Conservation (phyloP, 2,329 filamentous ascomycete genomes). For the Tympanopsis confertula region DNA sequence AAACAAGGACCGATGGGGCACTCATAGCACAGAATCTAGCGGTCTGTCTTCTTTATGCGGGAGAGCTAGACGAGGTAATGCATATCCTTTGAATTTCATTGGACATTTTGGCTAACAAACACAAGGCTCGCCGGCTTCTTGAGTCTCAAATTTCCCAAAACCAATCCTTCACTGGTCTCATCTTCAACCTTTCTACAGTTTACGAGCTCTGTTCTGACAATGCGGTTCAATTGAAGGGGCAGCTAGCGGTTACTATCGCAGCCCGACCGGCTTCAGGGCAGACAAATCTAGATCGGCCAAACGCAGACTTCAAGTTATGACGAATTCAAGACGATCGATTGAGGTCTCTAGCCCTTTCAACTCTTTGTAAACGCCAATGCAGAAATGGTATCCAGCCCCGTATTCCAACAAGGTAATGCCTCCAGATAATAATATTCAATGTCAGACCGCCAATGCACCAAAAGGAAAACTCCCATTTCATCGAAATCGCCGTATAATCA, state of each 20-base stretch:
- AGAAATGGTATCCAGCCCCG: too few relatives aligned
- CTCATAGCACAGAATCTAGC: neutral
- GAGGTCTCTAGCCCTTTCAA: too few relatives aligned
- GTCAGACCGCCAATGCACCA: too few relatives aligned
- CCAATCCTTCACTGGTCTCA: neutral
- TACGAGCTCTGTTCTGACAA: slow-evolving; percentile 1
- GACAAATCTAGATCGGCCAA: neutral
- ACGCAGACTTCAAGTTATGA: slow-evolving; percentile 1
- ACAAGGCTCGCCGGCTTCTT: neutral
- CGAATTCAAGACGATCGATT: too few relatives aligned
- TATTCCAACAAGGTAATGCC: too few relatives aligned
- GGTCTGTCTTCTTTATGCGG: neutral
- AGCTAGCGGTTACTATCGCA: neutral
- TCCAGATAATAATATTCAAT: too few relatives aligned
- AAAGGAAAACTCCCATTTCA: too few relatives aligned
- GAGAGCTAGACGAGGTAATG: neutral
- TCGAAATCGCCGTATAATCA: too few relatives aligned
- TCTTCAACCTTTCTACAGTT: slow-evolving; percentile 1
- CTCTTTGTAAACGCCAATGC: too few relatives aligned
- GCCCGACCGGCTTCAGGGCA: neutral
- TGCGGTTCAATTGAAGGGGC: neutral
- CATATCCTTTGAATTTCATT: neutral
- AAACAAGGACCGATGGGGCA: neutral
- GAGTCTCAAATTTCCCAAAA: neutral
- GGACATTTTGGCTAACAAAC: neutral